Percentiles rank a stretch among this genome's conserved stretches.
Evolutionary conservation across 1,139 yeast genomes (phyloP).

Genomic region (Kodamaea suecica): DNA sequence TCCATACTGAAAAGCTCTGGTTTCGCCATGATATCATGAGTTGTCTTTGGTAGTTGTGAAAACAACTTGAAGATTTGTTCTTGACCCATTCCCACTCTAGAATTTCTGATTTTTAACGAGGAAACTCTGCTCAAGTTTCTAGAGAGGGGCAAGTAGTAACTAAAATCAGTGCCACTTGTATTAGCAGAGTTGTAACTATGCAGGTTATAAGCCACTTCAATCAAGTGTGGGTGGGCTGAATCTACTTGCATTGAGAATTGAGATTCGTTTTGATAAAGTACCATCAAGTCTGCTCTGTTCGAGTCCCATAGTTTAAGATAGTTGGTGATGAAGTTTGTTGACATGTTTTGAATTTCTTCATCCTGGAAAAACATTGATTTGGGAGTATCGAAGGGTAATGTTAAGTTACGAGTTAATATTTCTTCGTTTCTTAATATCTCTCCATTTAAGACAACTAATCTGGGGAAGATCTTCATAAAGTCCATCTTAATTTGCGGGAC

Average conservation of each 20-base stretch:
- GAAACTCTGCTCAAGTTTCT: constrained; percentile 74
- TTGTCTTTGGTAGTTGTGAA: constrained; percentile 66
- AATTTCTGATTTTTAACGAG: constrained; percentile 50
- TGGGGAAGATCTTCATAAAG: constrained; percentile 70
- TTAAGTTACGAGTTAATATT: constrained; percentile 49
- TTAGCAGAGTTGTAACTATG: constrained; percentile 11
- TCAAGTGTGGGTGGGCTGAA: constrained; percentile 49
- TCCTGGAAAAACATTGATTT: constrained; percentile 72
- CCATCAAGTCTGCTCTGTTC: constrained; percentile 65
- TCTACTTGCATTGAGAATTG: constrained; percentile 74
- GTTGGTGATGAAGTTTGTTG: constrained; percentile 73
- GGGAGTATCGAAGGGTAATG: constrained; percentile 52
- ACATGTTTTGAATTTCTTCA: constrained; percentile 63
- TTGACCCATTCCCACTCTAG: constrained; percentile 68
- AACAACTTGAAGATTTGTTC: constrained; percentile 62
- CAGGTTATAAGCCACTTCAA: constrained; percentile 20
- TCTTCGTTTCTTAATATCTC: constrained; percentile 70
- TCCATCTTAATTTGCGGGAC: constrained; percentile 56
- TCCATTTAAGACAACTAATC: constrained; percentile 76
- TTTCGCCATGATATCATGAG: constrained; percentile 61
- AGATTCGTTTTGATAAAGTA: constrained; percentile 77
- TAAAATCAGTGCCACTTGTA: constrained; percentile 47
- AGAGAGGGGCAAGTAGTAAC: constrained; percentile 64
- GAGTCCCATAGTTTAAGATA: constrained; percentile 80
- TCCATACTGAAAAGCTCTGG: constrained; percentile 77